Evolutionary conservation across 805 yeast species (phyloP).

Genomic region (Spathaspora sp.): DNA sequence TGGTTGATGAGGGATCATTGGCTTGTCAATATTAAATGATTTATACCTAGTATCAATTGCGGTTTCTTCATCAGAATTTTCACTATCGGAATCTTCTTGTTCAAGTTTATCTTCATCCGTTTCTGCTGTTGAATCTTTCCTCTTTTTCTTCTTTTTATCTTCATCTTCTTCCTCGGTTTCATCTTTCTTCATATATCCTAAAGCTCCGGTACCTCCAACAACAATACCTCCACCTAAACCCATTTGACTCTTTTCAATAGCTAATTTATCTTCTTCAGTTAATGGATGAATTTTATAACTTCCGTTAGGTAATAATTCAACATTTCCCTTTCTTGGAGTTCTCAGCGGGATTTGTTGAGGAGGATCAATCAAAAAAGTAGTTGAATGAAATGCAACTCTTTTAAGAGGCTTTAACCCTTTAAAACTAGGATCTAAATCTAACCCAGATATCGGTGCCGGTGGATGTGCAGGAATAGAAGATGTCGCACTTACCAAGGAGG

Average conservation of each 20-base stretch:
- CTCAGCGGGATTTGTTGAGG: constrained; percentile 93
- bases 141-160: constrained; percentile 11
- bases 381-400: constrained; percentile 41
- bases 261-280: constrained; percentile 48
- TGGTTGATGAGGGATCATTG: constrained; percentile 19
- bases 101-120: constrained; percentile 14
- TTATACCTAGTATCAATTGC: constrained; percentile 22
- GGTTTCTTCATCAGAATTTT: constrained; percentile 15
- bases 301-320: constrained; percentile 52
- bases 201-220: constrained; percentile 74
- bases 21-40: constrained; percentile 28
- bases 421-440: constrained; percentile 20
- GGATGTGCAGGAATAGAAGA: constrained; percentile 2
- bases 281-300: constrained; percentile 50
- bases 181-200: constrained; percentile 36
- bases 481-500: constrained; percentile 3
- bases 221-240: constrained; percentile 63
- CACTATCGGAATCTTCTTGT: constrained; percentile 5
- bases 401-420: constrained; percentile 32
- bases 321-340: constrained; percentile 77
- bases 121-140: constrained; percentile 8
- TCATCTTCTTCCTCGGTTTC: constrained; percentile 13
- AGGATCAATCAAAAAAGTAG: constrained; percentile 40
- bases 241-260: constrained; percentile 37
- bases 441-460: background rate